Base-by-base conservation (phyloP, 164 flowering plant species). In the Tinospora cordifolia region DNA sequence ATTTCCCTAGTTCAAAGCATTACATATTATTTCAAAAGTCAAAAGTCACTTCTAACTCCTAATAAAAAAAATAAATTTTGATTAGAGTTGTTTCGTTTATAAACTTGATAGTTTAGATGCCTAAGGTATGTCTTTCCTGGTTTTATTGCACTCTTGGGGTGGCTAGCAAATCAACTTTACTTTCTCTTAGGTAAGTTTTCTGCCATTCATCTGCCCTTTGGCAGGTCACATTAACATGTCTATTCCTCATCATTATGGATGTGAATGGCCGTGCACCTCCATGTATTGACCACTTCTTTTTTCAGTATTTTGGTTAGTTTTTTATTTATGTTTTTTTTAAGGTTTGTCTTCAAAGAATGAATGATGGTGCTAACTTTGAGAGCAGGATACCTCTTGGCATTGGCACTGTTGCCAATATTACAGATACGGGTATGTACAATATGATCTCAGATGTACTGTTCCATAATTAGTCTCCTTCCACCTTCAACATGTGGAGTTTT, bases 401-500 rank as follows among this genome's bases (percentile, higher is more conserved):
- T 54, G 1, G 24, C 21, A 54, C 60, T 54, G 60, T 9, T 19
- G 60, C 60, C 24, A 54, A 21, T 54, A 54, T 24, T 21, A 54
- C 10, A 21, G 21, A 19, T 2, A 54, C n/a, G 60, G 4, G 36
- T 30, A 30, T 30, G 3, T 1, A 30, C 36, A 30, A 30, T 30
- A 30, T 30, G 24, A 54, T 54, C 24, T 2, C 21, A 22, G 60
- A 54, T 21, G 21, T n/a, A n/a, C 21, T 22, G 21, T 72, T 24
- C 1, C 49, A 15, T 71, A 63, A 67, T 26, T 26, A 66, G 34
- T 14, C 25, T 14, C 12, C 63, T 24, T 65, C 71, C 38, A 3
- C 62, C 70, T 14, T 67, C 73, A 76, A 69, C 51, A 91, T 91
- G 97, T 88, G 91, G 94, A 91, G 80, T 72, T 87, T 85, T 58